Evolutionary conservation across 129 eudicot species (phyloP).

Genomic region (Flaveria linearis): DNA sequence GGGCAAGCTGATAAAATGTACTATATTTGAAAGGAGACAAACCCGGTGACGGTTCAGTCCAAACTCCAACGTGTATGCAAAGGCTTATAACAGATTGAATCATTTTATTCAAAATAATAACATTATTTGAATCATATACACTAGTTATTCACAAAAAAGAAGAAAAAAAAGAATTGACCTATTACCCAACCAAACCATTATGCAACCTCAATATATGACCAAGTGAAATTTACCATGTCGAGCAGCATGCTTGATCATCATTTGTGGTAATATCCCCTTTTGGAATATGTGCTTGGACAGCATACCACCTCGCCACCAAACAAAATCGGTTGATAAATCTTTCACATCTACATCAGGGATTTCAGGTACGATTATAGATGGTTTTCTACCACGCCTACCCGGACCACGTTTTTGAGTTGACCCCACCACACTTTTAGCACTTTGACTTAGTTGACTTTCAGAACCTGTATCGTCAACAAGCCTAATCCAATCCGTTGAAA

Average conservation of each 20-base stretch:
- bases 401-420: constrained; percentile 73
- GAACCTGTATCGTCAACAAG: constrained; percentile 56
- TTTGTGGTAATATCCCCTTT: constrained; percentile 64
- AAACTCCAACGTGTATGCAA: background rate
- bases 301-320: constrained; percentile 94
- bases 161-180: background rate
- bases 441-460: constrained; percentile 54
- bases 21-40: background rate
- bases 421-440: constrained; percentile 41
- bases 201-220: background rate
- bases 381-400: constrained; percentile 80
- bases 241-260: constrained; percentile 63
- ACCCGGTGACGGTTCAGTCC: background rate
- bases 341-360: constrained; percentile 46
- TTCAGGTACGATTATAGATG: constrained; percentile 39
- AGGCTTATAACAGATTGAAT: background rate
- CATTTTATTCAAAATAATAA: background rate
- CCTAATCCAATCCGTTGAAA: constrained; percentile 84
- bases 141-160: background rate
- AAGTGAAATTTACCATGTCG: constrained; percentile 56
- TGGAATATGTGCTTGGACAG: constrained; percentile 66
- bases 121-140: background rate
- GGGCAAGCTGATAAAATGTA: background rate
- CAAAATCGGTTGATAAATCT: constrained; percentile 46
- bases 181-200: background rate